Conservation (phyloP, 768 basidiomycete species). For the Baorangia bicolor region DNA sequence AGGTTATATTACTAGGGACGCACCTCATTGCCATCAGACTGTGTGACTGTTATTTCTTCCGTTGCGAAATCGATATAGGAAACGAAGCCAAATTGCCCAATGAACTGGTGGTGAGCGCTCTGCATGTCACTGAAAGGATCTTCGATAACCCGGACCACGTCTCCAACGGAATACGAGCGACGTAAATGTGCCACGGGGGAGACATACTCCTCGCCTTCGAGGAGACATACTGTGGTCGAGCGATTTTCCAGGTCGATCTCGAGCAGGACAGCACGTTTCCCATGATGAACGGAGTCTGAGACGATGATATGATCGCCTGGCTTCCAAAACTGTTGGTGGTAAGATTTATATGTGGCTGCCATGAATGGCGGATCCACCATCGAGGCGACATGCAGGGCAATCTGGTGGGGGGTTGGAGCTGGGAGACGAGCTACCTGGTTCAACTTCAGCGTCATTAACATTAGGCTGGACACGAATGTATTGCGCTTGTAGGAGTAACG, state of each 20-base stretch:
- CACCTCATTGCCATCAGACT: not conserved
- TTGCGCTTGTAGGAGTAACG: not conserved
- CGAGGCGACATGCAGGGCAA: not conserved
- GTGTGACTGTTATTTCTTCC: not conserved
- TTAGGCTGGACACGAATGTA: not conserved
- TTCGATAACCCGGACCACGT: not conserved
- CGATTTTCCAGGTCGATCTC: not conserved
- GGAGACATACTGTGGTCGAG: not conserved
- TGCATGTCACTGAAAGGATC: not conserved
- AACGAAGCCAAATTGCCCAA: not conserved
- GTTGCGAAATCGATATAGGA: rapidly evolving
- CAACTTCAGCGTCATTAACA: not conserved
- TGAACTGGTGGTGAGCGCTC: not conserved
- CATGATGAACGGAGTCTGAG: not conserved
- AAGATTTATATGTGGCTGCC: not conserved
- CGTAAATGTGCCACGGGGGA: not conserved
- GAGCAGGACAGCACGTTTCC: not conserved
- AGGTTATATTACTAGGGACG: too few relatives aligned
- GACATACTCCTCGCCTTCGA: not conserved
- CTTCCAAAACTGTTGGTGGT: not conserved
- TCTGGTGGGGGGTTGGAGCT: not conserved
- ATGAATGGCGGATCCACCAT: not conserved
- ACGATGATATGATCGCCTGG: not conserved
- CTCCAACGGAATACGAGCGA: not conserved
- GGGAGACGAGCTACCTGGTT: not conserved